phyloP scores from a whole-genome alignment of 495 filamentous ascomycete genomes.

The Lophiotrema nucula region DNA sequence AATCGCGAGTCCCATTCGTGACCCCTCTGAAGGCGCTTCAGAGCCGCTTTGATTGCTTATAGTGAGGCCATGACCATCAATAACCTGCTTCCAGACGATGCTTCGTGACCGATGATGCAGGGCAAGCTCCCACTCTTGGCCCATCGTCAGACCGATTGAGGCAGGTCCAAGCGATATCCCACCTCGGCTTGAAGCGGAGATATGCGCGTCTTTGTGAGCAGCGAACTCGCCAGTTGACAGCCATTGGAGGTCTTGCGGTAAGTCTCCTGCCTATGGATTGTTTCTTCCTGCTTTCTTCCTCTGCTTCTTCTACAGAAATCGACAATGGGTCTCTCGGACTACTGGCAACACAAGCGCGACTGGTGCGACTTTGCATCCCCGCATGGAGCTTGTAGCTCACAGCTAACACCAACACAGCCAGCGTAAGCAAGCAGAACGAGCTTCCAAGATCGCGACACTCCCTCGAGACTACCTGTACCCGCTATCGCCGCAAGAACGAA shows the following conservation, averaged over 20 bases:
- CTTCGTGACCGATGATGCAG: too few relatives aligned
- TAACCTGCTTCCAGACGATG: too few relatives aligned
- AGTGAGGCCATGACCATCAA: too few relatives aligned
- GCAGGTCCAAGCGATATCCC: conserved; percentile 30
- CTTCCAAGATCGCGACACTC: conserved; percentile 64
- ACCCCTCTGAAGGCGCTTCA: too few relatives aligned
- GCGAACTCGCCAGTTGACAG: not conserved
- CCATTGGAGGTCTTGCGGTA: not conserved
- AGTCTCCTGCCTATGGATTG: not conserved
- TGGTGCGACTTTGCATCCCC: conserved; percentile 49
- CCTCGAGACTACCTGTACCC: conserved; percentile 62
- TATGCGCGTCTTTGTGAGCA: conserved; percentile 1
- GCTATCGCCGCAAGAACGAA: conserved; percentile 59
- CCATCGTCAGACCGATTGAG: conserved; percentile 3
- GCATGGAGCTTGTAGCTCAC: not conserved
- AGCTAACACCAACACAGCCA: conserved; percentile 51
- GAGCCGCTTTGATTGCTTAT: too few relatives aligned
- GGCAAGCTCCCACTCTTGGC: not conserved
- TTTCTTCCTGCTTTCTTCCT: not conserved
- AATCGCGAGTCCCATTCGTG: too few relatives aligned
- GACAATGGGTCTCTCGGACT: conserved; percentile 58
- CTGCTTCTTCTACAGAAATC: not conserved
- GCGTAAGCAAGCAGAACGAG: conserved; percentile 75
- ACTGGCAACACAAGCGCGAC: conserved; percentile 58
- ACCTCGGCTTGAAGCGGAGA: conserved; percentile 24